Base-by-base conservation (phyloP, 495 filamentous ascomycete species). In the Annulohypoxylon stygium region DNA sequence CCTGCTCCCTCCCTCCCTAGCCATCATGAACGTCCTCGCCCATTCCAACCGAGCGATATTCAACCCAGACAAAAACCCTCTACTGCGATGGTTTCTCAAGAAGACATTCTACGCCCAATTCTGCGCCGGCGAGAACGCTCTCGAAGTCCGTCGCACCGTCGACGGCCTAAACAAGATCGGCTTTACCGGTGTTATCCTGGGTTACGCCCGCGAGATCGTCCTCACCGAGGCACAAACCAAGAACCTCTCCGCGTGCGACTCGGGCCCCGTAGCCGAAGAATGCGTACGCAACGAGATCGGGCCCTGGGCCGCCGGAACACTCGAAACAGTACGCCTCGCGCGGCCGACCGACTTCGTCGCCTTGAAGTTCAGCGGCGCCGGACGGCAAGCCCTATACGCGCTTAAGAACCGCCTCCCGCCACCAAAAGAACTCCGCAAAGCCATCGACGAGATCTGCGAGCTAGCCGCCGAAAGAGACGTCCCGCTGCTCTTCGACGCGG, bases 361-460 rank as follows among this genome's bases (percentile, higher is more conserved):
- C 2, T 80, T 97, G 62, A 98, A 98, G 86, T 96, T 96, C 82
- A 95, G 92, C 18, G 95, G 95, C n/a, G 94, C 95, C 69, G 95
- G 95, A 14, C 83, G 83, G n/a, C 89, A 91, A 69, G 93, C 92
- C 0, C 85, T 97, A 23, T 82, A 88, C 54, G 83, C 85, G 26
- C 83, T 97, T 14, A 87, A 89, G 53, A 79, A 87, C 36, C 78
- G 88, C 37, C 78, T 85, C 1, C 81, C 84, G 6, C 91, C 93
- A 1, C 84, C 89, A 0, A 84, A 85, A 10, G 83, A 85, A 14
- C 89, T 98, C 72, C 87, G 86, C 30, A 76, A 85, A 11, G 91
- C 93, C 8, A 95, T 97, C 72, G 84, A 88, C 67, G 79, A 88
- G 57, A 90, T 97, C 33, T 98, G 95, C 79, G 84, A 92, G 48